Evolutionary conservation across 306 rosid species (phyloP).

Genomic region (Malus sieversii): DNA sequence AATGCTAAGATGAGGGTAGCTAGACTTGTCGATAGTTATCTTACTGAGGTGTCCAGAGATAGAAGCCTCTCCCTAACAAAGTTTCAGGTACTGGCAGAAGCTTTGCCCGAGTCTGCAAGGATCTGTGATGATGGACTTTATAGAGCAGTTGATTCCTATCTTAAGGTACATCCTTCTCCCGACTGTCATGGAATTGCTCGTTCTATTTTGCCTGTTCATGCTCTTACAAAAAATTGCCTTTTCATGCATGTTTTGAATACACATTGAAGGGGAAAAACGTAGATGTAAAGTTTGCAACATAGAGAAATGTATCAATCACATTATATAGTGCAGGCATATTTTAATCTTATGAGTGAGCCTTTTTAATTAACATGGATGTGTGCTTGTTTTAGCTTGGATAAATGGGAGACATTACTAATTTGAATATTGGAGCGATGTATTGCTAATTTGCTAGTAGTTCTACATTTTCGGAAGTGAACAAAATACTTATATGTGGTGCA

Average conservation of each 20-base stretch:
- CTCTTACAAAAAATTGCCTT: neutral
- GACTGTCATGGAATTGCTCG: neutral
- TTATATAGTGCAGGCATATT: neutral
- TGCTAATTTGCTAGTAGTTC: neutral
- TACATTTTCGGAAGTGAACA: neutral
- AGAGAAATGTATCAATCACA: neutral
- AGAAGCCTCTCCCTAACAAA: constrained; percentile 87
- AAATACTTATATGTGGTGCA: neutral
- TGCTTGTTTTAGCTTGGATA: neutral
- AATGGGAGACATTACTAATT: neutral
- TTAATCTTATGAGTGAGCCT: neutral
- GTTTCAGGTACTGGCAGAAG: constrained; percentile 97
- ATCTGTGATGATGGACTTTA: constrained; percentile 97
- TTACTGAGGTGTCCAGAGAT: constrained; percentile 91
- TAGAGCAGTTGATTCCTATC: constrained; percentile 93
- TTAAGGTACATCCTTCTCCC: constrained; percentile 51
- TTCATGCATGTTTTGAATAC: neutral
- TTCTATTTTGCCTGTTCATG: neutral
- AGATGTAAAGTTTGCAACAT: neutral
- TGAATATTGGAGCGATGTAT: neutral
- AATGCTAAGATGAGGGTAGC: constrained; percentile 93
- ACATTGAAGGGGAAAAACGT: neutral
- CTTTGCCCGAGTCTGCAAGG: constrained; percentile 97
- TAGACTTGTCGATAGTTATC: constrained; percentile 95
- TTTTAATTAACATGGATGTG: neutral